Base-by-base conservation (phyloP, 495 filamentous ascomycete species). In the Aspergillus steynii region DNA sequence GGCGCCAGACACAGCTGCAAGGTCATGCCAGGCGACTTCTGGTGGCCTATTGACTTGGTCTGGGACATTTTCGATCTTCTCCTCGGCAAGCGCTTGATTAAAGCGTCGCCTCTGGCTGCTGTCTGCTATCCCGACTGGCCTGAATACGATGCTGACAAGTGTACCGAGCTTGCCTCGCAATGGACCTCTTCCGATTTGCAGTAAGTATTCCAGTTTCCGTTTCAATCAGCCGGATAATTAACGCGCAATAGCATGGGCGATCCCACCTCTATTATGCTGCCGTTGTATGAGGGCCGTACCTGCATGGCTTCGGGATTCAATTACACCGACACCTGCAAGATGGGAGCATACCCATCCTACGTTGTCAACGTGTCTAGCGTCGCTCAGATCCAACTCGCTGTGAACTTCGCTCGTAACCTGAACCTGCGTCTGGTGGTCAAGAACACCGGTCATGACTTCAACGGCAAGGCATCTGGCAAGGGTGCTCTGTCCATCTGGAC, bases 381-480 rank as follows among this genome's bases (percentile, higher is more conserved):
- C 12, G 76, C 76, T 53, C 80, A 91, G 61, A 71, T 89, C 32
- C 81, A 84, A 55, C 74, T 79, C 5, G 82, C 85, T 0, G 80
- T 90, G n/a, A 85, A 85, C 66, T 89, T 88, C 73, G 87, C 87
- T 2, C 76, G 81, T 42, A 83, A 88, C 29, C 75, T 73, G 29
- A 82, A 83, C 48, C 61, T 90, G 0, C 75, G 88, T 29, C 71
- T 91, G 0, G 75, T 86, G 1, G 78, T 90, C 53, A 88, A 88
- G 78, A 90, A 89, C 62, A 92, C 88, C 2, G 88, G 89, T 29
- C 88, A 90, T 63, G 86, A 88, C 63, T 87, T 85, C 71, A 74
- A 72, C 46, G 86, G 83, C 54, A 87, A 86, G 72, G 79, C 83
- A 6, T 78, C 79, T 10, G 86, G 86, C 12, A 75, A 75, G 31